Evolutionary conservation across 352 stramenopile species (phyloP).

Genomic region (Pythium dissimile): DNA sequence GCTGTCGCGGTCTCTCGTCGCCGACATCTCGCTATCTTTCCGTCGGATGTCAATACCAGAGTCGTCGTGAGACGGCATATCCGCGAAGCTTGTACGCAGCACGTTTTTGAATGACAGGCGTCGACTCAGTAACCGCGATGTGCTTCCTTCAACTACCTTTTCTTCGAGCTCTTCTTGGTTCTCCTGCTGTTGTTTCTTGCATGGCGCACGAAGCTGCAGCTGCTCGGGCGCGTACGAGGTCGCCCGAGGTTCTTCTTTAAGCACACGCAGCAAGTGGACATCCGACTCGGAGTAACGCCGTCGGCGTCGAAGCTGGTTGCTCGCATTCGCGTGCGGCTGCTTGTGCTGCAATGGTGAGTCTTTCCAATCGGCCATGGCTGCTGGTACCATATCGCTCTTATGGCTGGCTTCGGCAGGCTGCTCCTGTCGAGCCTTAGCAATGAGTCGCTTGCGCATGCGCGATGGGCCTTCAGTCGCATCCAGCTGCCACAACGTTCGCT

Average conservation of each 20-base stretch:
- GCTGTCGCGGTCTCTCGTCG: constrained; percentile 15
- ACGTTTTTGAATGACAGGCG: constrained; percentile 17
- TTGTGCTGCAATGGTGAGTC: not conserved
- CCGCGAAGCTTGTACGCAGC: not conserved
- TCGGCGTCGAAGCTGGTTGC: not conserved
- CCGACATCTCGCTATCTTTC: not conserved
- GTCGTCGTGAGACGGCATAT: not conserved
- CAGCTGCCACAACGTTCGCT: constrained; percentile 28
- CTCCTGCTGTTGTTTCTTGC: not conserved
- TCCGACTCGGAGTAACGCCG: constrained; percentile 19
- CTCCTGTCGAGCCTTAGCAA: constrained; percentile 10
- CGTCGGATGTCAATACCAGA: not conserved
- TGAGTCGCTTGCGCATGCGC: constrained; percentile 60
- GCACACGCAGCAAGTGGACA: not conserved
- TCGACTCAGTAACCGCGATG: constrained; percentile 10
- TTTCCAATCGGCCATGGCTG: not conserved
- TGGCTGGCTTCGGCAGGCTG: not conserved
- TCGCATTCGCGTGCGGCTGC: not conserved
- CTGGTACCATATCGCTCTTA: not conserved
- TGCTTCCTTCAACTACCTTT: no score
- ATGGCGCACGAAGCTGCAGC: constrained; percentile 3
- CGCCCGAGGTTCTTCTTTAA: not conserved
- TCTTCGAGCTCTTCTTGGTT: not conserved
- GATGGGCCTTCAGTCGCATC: constrained; percentile 69
- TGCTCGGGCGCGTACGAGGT: not conserved